Conservation (phyloP, 139 green algal species). For the Picochlorum sp. region DNA sequence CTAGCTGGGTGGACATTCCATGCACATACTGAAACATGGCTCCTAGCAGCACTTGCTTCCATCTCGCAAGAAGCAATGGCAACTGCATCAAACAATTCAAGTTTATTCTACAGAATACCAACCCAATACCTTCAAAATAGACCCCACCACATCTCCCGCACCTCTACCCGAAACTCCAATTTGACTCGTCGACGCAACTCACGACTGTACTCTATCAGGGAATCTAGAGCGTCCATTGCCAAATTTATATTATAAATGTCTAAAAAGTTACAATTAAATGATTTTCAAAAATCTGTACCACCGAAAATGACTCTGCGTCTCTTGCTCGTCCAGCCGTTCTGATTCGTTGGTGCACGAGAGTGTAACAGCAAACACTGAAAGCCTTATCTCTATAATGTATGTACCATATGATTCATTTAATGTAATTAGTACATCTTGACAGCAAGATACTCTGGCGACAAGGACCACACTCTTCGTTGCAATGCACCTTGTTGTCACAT, state of each 20-base stretch:
- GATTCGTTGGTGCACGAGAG: no score
- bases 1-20: conserved; percentile 77
- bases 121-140: background rate
- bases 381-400: no score
- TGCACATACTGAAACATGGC: conserved; percentile 80
- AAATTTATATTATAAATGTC: background rate
- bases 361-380: no score
- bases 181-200: conserved; percentile 15
- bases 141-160: conserved; percentile 5
- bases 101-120: background rate
- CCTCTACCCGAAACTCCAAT: conserved; percentile 52
- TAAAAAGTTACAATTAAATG: background rate
- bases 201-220: background rate
- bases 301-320: no score
- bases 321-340: no score
- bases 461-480: no score
- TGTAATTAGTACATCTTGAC: no score
- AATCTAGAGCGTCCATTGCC: background rate
- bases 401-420: no score
- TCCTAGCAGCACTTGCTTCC: conserved; percentile 63
- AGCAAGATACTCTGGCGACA: no score
- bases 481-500: no score
- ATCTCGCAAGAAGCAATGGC: conserved; percentile 56
- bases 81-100: conserved; percentile 29
- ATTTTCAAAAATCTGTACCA: no score